A percentile compares a stretch with the other conserved stretches of the same genome.
phyloP scores from a whole-genome alignment of 306 rosid genomes.

The Vigna angularis region DNA sequence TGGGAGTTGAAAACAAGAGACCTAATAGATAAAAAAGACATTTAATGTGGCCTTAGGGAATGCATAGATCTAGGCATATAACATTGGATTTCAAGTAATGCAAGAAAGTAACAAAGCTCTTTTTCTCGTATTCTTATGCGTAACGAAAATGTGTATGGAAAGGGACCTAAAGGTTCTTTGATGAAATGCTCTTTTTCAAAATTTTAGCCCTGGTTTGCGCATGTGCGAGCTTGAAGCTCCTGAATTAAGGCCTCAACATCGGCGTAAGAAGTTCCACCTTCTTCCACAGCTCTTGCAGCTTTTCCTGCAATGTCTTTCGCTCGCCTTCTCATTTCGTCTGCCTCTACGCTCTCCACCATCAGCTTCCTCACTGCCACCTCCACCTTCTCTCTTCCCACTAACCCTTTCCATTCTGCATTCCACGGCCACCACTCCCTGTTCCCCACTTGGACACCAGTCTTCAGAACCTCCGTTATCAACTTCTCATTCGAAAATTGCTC shows the following conservation, averaged over 20 bases:
- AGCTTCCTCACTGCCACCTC: constrained; percentile 59
- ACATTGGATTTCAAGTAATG: too few species aligned
- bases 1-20: too few species aligned
- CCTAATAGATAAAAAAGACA: too few species aligned
- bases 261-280: constrained; percentile 58
- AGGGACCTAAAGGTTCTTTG: too few species aligned
- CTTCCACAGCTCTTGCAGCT: constrained; percentile 58
- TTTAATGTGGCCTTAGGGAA: too few species aligned
- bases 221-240: constrained; percentile 42
- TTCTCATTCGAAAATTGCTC: constrained; percentile 82
- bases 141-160: too few species aligned
- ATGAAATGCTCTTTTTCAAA: too few species aligned
- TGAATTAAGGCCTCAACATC: constrained; percentile 53
- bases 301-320: constrained; percentile 44
- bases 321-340: constrained; percentile 56
- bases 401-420: constrained; percentile 42
- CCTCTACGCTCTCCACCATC: constrained; percentile 60
- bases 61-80: too few species aligned
- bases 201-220: background rate
- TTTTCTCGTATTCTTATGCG: too few species aligned
- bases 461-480: constrained; percentile 58
- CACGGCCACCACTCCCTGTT: constrained; percentile 61
- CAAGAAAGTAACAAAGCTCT: too few species aligned
- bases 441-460: constrained; percentile 67
- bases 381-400: constrained; percentile 56